Conservation (phyloP, 306 rosid genomes). For the Castanospermum australe region DNA sequence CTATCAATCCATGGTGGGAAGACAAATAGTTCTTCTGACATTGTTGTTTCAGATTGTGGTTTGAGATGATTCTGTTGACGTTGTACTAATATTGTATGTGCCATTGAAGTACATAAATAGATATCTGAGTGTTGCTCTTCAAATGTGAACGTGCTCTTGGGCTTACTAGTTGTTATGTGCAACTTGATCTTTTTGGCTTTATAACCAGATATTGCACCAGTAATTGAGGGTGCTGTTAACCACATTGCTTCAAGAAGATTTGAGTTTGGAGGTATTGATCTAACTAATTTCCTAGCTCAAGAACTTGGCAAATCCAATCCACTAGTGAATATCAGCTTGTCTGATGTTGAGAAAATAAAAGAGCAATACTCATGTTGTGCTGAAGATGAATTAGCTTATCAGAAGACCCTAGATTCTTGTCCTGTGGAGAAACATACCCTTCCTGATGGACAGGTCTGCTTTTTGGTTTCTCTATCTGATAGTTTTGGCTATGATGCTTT, state of each 20-base stretch:
- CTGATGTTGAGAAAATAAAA: constrained; percentile 90
- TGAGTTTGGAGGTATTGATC: constrained; percentile 92
- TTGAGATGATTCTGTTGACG: constrained; percentile 3
- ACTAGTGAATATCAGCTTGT: constrained; percentile 56
- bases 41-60: not conserved
- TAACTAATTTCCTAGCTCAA: constrained; percentile 79
- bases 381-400: constrained; percentile 91
- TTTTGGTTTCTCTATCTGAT: constrained; percentile 24
- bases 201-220: constrained; percentile 89
- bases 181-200: constrained; percentile 21
- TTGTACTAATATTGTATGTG: not conserved
- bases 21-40: not conserved
- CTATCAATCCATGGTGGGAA: constrained; percentile 9
- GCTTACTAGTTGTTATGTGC: not conserved
- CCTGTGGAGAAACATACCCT: constrained; percentile 79
- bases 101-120: constrained; percentile 3
- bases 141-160: not conserved
- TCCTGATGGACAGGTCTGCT: constrained; percentile 94
- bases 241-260: constrained; percentile 96
- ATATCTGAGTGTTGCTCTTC: not conserved
- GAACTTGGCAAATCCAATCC: constrained; percentile 91
- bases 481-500: not conserved
- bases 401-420: constrained; percentile 55
- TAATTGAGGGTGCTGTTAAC: constrained; percentile 97
- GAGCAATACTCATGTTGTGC: constrained; percentile 86